A percentile compares a stretch with the other conserved stretches of the same genome.
Conservation (phyloP, 495 filamentous ascomycete genomes). For the Astrothelium macrocarpum region DNA sequence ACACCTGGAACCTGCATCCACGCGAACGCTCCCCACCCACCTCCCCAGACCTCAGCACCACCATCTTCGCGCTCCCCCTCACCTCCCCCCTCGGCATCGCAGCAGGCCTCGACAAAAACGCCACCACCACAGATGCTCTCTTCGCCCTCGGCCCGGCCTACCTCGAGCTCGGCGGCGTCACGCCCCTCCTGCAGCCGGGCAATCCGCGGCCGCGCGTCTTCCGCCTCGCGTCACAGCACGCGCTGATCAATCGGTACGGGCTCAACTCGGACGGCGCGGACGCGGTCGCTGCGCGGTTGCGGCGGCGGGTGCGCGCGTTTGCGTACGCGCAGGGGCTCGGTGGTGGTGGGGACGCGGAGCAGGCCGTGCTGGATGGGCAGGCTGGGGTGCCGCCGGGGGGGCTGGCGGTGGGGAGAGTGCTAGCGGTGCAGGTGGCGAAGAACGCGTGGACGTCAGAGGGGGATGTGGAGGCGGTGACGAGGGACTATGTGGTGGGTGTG, state of each 20-base stretch:
- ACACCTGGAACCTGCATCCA: slow-evolving; percentile 52
- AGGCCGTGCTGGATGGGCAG: slow-evolving; percentile 61
- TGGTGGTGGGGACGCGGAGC: slow-evolving; percentile 51
- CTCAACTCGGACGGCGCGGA: slow-evolving; percentile 87
- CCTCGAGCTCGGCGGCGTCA: slow-evolving; percentile 86
- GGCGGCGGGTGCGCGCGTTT: slow-evolving; percentile 66
- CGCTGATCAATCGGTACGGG: slow-evolving; percentile 90
- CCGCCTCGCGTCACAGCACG: slow-evolving; percentile 67
- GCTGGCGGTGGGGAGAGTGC: slow-evolving; percentile 58
- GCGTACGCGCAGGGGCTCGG: slow-evolving; percentile 61
- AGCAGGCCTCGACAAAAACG: slow-evolving; percentile 90
- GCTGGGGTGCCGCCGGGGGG: slow-evolving; percentile 61
- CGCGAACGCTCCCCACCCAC: slow-evolving; percentile 59
- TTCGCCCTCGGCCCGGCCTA: slow-evolving; percentile 72
- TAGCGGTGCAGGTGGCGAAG: slow-evolving; percentile 96
- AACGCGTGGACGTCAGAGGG: slow-evolving; percentile 79
- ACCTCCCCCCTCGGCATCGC: slow-evolving; percentile 84
- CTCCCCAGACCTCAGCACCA: slow-evolving; percentile 41
- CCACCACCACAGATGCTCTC: slow-evolving; percentile 70
- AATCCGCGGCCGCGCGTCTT: slow-evolving; percentile 85
- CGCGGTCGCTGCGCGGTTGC: slow-evolving; percentile 66
- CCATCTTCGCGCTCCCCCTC: slow-evolving; percentile 70
- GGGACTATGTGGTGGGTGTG: slow-evolving; percentile 82
- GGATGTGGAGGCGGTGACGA: slow-evolving; percentile 72
- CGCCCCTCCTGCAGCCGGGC: slow-evolving; percentile 72